Evolutionary conservation across 306 rosid species (phyloP).

Genomic region (Lotus japonicus): DNA sequence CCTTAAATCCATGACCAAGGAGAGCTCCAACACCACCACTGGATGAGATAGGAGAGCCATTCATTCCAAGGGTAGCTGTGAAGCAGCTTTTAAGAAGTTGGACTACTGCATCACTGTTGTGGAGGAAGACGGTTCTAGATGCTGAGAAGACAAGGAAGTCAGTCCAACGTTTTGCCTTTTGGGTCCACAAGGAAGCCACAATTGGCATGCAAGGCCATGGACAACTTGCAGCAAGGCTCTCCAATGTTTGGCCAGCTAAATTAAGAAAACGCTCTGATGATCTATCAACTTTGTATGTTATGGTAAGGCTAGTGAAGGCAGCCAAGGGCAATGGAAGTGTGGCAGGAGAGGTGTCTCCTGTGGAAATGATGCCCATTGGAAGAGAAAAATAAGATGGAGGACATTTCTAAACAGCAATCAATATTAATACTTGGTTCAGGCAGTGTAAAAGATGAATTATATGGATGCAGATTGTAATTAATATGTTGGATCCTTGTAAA

Average conservation of each 20-base stretch:
- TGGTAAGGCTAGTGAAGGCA: constrained; percentile 92
- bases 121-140: constrained; percentile 91
- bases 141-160: constrained; percentile 90
- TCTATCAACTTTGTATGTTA: constrained; percentile 87
- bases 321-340: constrained; percentile 96
- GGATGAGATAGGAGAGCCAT: constrained; percentile 49
- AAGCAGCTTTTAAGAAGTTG: constrained; percentile 94
- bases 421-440: not conserved
- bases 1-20: constrained; percentile 86
- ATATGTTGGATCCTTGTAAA: not conserved
- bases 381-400: constrained; percentile 9
- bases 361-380: constrained; percentile 12
- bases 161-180: constrained; percentile 89
- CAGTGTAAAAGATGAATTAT: not conserved
- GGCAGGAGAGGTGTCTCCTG: constrained; percentile 86
- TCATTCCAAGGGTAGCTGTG: constrained; percentile 80
- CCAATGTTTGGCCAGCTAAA: constrained; percentile 91
- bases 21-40: constrained; percentile 86
- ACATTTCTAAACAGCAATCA: not conserved
- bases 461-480: not conserved
- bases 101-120: constrained; percentile 63
- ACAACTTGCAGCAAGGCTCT: constrained; percentile 88
- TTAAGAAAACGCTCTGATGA: constrained; percentile 75
- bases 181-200: constrained; percentile 97
- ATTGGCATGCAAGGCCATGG: constrained; percentile 99